These are phyloP conservation scores for Diplotaxis tenuifolia DNA, from an alignment of 345 rosid species.

Conservation along the genomic window DNA sequence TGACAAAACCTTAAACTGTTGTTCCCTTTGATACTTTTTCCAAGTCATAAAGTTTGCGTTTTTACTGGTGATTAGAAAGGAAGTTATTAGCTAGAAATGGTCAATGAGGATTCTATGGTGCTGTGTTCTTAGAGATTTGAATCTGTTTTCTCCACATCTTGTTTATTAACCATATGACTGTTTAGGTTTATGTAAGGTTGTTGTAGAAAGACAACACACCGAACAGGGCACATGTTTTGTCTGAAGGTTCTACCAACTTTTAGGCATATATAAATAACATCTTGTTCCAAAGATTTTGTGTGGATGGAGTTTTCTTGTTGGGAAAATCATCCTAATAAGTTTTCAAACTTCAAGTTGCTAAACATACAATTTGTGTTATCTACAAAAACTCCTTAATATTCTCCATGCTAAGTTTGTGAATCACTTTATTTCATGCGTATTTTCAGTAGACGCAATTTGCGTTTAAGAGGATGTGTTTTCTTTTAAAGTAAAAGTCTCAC, in stretches of 20 bases:
- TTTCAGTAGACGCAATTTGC: conserved; percentile 26
- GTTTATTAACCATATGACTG: background rate
- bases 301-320: conserved; percentile 30
- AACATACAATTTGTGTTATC: conserved; percentile 30
- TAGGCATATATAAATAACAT: background rate
- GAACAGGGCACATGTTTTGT: conserved; percentile 60
- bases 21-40: background rate
- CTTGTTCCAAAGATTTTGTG: background rate
- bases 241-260: conserved; percentile 41
- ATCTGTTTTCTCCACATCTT: background rate
- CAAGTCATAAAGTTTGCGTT: conserved; percentile 9
- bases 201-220: conserved; percentile 66
- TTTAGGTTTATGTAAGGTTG: conserved; percentile 80
- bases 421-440: background rate
- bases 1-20: background rate
- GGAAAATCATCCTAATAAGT: conserved; percentile 16
- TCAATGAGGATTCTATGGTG: conserved; percentile 75
- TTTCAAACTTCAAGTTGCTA: conserved; percentile 23
- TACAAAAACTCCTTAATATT: background rate
- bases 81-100: conserved; percentile 64
- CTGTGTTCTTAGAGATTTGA: conserved; percentile 31
- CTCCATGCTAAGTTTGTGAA: conserved; percentile 31
- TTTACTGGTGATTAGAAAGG: conserved; percentile 40
- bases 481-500: background rate
- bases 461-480: conserved; percentile 9